A percentile compares a stretch with the other conserved stretches of the same genome.
These are phyloP conservation scores for Neofusicoccum laricinum DNA, from an alignment of 2,329 filamentous ascomycete genomes.

Conservation along the genomic window DNA sequence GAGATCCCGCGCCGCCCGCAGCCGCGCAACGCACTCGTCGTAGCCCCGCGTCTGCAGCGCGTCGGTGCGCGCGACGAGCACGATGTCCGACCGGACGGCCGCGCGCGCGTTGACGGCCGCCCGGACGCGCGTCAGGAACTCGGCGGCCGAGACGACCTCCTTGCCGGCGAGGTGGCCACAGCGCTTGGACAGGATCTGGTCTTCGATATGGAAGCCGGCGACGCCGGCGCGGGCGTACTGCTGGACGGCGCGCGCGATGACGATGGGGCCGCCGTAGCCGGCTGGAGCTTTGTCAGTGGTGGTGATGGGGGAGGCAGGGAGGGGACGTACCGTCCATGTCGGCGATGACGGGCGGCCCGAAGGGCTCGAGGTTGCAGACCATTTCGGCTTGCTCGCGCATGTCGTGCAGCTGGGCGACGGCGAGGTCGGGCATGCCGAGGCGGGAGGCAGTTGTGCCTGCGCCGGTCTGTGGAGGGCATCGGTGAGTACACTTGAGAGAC, in stretches of 20 bases:
- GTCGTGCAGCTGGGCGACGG: conserved; percentile 59
- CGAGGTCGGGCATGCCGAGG: conserved; percentile 62
- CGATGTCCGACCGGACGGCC: conserved; percentile 53
- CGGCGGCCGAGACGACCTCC: conserved; percentile 52
- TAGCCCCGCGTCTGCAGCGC: conserved; percentile 57
- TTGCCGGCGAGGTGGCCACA: conserved; percentile 65
- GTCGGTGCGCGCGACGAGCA: conserved; percentile 65
- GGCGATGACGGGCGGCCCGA: conserved; percentile 56
- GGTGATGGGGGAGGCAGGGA: too few species aligned
- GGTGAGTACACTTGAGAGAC: too few species aligned
- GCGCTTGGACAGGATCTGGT: conserved; percentile 62
- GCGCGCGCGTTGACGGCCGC: conserved; percentile 53
- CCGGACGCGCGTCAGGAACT: conserved; percentile 53
- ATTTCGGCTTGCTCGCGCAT: conserved; percentile 62
- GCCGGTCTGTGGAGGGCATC: conserved; percentile 52
- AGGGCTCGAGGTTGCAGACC: conserved; percentile 58
- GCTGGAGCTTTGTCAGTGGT: too few species aligned
- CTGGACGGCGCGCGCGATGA: conserved; percentile 40
- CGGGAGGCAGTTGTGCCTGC: conserved; percentile 61
- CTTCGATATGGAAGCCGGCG: conserved; percentile 61
- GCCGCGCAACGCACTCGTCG: conserved; percentile 52
- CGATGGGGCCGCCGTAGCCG: conserved; percentile 26
- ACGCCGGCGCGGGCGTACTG: conserved; percentile 55
- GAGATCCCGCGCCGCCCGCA: conserved; percentile 50
- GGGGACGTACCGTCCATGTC: conserved; percentile 53